phyloP scores from a whole-genome alignment of 164 flowering plant genomes.

The Vitis cinerea region DNA sequence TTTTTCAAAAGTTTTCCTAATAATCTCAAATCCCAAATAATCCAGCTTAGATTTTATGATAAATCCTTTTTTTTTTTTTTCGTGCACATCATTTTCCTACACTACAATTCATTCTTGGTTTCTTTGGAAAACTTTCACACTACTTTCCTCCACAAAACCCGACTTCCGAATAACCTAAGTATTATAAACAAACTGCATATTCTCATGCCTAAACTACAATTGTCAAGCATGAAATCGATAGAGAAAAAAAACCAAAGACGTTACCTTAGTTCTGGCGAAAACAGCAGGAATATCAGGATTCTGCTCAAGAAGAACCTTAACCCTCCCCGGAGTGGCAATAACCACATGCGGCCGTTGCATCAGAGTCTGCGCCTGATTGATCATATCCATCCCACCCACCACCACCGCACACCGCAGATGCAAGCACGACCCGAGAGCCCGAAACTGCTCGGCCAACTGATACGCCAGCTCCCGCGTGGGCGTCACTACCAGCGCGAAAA shows the following conservation, averaged over 20 bases:
- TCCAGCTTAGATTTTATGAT: too few relatives aligned
- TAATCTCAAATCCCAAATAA: too few relatives aligned
- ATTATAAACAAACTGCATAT: too few relatives aligned
- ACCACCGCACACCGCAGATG: slow-evolving; percentile 65
- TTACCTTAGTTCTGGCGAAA: slow-evolving; percentile 78
- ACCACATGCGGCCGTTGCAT: slow-evolving; percentile 80
- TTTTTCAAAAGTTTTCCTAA: too few relatives aligned
- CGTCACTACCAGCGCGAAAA: slow-evolving; percentile 78
- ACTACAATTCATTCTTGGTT: too few relatives aligned
- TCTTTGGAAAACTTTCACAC: too few relatives aligned
- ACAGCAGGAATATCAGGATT: slow-evolving; percentile 72
- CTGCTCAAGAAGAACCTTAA: slow-evolving; percentile 67
- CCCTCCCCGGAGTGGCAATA: slow-evolving; percentile 84
- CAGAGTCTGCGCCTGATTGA: slow-evolving; percentile 56
- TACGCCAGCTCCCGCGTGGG: slow-evolving; percentile 92
- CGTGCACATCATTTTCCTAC: too few relatives aligned
- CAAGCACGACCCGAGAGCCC: slow-evolving; percentile 74
- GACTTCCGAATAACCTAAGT: too few relatives aligned
- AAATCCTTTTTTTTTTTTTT: too few relatives aligned
- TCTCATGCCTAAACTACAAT: background rate
- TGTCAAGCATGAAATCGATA: background rate
- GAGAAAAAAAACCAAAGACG: background rate
- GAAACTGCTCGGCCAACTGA: slow-evolving; percentile 91
- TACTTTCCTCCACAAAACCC: too few relatives aligned
- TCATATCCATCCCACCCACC: slow-evolving; percentile 93